A percentile compares a stretch with the other conserved stretches of the same genome.
Evolutionary conservation across 2,329 filamentous ascomycete species (phyloP).

Genomic region (Pseudomassariella vexata): DNA sequence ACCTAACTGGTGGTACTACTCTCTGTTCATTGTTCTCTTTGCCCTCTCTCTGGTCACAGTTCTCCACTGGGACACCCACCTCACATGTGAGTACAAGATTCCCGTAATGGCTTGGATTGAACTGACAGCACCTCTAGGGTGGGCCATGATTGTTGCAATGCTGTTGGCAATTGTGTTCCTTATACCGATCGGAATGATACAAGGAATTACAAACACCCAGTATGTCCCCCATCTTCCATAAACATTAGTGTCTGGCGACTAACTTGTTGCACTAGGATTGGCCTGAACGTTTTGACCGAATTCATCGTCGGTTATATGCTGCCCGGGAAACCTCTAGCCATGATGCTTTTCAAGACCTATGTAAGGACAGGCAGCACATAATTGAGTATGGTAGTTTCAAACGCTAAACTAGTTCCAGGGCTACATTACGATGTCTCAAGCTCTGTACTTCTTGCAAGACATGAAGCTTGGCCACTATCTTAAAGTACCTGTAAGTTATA

Average conservation of each 20-base stretch:
- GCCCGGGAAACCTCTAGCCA: constrained; percentile 62
- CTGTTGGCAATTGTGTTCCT: constrained; percentile 32
- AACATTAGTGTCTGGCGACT: too few species aligned
- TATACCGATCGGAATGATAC: constrained; percentile 38
- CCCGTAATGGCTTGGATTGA: too few species aligned
- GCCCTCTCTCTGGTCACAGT: constrained; percentile 35
- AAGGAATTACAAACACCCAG: constrained; percentile 44
- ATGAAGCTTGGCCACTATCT: constrained; percentile 49
- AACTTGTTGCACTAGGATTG: too few species aligned
- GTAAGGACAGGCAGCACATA: too few species aligned
- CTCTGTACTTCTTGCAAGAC: constrained; percentile 19
- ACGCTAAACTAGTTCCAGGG: too few species aligned
- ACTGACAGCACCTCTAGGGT: too few species aligned
- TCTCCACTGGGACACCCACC: constrained; percentile 31
- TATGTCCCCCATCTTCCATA: too few species aligned
- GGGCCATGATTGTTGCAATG: constrained; percentile 30
- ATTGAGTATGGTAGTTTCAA: too few species aligned
- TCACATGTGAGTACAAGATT: too few species aligned
- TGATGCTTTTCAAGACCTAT: constrained; percentile 77
- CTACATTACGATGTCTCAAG: constrained; percentile 5
- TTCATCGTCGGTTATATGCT: constrained; percentile 70
- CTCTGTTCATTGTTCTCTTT: constrained; percentile 41
- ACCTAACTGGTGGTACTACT: constrained; percentile 52
- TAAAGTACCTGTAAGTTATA: too few species aligned
- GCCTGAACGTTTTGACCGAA: constrained; percentile 59